These are phyloP conservation scores for Mycena crocata DNA, from an alignment of 768 basidiomycete species.

Conservation along the genomic window DNA sequence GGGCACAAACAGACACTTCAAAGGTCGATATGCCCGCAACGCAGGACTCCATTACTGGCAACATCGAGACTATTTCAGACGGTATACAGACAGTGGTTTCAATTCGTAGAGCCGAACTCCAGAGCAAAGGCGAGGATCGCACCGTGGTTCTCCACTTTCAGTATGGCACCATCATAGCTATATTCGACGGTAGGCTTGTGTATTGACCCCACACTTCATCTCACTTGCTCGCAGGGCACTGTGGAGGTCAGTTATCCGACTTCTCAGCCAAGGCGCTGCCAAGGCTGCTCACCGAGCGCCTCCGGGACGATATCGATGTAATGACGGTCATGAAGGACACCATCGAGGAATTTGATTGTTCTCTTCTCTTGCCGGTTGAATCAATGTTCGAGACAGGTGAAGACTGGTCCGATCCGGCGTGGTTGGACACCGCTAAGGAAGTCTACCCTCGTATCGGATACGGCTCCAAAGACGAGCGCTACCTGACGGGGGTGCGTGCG, in stretches of 20 bases:
- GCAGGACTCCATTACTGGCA: neutral
- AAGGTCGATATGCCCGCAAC: too few species aligned
- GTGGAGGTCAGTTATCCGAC: neutral
- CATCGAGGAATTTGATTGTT: slow-evolving; percentile 19
- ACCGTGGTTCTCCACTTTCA: slow-evolving; percentile 10
- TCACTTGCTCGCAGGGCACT: slow-evolving; percentile 9
- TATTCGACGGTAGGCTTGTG: slow-evolving; percentile 13
- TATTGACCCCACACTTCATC: neutral
- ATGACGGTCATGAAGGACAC: slow-evolving; percentile 9
- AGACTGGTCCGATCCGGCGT: slow-evolving; percentile 15
- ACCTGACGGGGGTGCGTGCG: neutral
- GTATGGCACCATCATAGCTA: slow-evolving; percentile 17
- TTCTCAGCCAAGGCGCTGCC: slow-evolving; percentile 10
- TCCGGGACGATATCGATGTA: slow-evolving; percentile 3
- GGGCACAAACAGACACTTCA: too few species aligned
- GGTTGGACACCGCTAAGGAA: neutral
- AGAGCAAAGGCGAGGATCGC: slow-evolving; percentile 15
- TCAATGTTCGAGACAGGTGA: slow-evolving; percentile 2
- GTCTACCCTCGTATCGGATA: slow-evolving; percentile 5
- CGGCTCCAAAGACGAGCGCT: neutral
- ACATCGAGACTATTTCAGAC: neutral
- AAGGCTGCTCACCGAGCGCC: slow-evolving; percentile 2
- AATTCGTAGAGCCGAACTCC: slow-evolving; percentile 18
- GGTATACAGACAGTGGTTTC: neutral
- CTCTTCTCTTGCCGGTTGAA: slow-evolving; percentile 3